phyloP scores from a whole-genome alignment of 352 stramenopile species.

The Globisporangium perplexum region DNA sequence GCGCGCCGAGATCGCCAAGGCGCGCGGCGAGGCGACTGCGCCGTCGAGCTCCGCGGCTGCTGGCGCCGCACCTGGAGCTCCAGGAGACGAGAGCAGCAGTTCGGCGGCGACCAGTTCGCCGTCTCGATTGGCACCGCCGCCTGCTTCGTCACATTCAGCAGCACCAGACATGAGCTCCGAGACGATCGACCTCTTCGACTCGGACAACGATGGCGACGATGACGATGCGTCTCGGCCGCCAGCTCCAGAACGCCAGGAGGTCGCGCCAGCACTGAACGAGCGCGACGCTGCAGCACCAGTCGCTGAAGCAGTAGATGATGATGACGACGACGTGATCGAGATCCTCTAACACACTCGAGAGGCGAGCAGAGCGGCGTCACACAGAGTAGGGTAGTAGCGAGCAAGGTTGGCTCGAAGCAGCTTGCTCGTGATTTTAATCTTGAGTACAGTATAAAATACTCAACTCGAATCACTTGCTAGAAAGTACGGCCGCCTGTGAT shows the following conservation, averaged over 20 bases:
- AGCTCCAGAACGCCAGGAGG: too few relatives aligned
- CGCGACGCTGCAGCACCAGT: too few relatives aligned
- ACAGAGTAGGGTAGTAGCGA: background rate
- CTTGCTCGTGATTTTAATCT: background rate
- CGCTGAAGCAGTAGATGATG: background rate
- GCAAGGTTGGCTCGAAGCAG: background rate
- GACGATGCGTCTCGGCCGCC: slow-evolving; percentile 2
- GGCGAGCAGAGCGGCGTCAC: too few relatives aligned
- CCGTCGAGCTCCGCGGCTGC: background rate
- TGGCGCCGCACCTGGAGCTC: background rate
- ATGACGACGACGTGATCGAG: slow-evolving; percentile 17
- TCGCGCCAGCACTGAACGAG: background rate
- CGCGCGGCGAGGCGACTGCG: slow-evolving; percentile 10
- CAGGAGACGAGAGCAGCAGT: background rate
- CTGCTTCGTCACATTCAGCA: background rate
- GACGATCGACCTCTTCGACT: slow-evolving; percentile 57
- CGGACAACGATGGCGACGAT: slow-evolving; percentile 32
- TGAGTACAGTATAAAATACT: background rate
- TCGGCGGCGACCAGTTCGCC: background rate
- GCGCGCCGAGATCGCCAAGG: slow-evolving; percentile 59
- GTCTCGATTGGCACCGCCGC: background rate
- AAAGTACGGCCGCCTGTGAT: background rate
- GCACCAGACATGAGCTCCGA: slow-evolving; percentile 26
- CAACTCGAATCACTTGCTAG: background rate
- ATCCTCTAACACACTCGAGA: slow-evolving; percentile 7